A percentile compares a stretch with the other conserved stretches of the same genome.
Conservation (phyloP, 1,284 basidiomycete genomes). For the Rhodotorula sp. region DNA sequence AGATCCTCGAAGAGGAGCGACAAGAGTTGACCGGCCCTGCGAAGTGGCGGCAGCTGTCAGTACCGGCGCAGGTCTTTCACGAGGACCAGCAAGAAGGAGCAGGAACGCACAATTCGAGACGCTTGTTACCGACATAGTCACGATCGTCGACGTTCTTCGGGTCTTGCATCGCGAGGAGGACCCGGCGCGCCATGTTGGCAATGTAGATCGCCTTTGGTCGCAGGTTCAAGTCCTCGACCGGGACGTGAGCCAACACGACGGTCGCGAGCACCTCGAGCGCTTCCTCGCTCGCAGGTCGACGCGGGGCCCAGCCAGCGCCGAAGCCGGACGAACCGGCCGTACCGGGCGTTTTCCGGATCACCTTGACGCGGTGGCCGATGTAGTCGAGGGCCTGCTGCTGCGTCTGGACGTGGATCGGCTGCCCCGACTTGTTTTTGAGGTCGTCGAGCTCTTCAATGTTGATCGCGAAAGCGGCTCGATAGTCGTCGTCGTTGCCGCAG, state of each 20-base stretch:
- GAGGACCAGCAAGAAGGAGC: background rate
- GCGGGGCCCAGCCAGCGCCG: constrained; percentile 52
- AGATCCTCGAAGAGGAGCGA: constrained; percentile 95
- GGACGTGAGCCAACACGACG: constrained; percentile 95
- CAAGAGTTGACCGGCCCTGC: constrained; percentile 89
- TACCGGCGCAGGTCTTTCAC: too few species aligned
- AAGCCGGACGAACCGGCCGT: constrained; percentile 40
- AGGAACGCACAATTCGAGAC: constrained; percentile 80
- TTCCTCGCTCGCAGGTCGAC: constrained; percentile 87
- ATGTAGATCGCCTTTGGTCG: constrained; percentile 95
- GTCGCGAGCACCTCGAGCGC: constrained; percentile 94
- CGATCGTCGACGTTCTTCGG: constrained; percentile 97
- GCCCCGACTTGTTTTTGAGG: constrained; percentile 56
- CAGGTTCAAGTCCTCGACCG: constrained; percentile 87
- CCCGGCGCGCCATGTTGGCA: constrained; percentile 94
- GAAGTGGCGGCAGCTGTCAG: too few species aligned
- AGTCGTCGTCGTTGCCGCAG: constrained; percentile 86
- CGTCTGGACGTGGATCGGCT: constrained; percentile 63
- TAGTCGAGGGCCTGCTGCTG: constrained; percentile 92
- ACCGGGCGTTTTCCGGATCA: constrained; percentile 69
- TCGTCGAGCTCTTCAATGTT: constrained; percentile 82
- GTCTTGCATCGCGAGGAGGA: constrained; percentile 94
- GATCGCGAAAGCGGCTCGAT: constrained; percentile 82
- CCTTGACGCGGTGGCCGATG: constrained; percentile 88
- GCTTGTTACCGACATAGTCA: constrained; percentile 99